These are phyloP conservation scores for Glebionis coronaria DNA, from an alignment of 129 eudicot genomes.

Conservation along the genomic window DNA sequence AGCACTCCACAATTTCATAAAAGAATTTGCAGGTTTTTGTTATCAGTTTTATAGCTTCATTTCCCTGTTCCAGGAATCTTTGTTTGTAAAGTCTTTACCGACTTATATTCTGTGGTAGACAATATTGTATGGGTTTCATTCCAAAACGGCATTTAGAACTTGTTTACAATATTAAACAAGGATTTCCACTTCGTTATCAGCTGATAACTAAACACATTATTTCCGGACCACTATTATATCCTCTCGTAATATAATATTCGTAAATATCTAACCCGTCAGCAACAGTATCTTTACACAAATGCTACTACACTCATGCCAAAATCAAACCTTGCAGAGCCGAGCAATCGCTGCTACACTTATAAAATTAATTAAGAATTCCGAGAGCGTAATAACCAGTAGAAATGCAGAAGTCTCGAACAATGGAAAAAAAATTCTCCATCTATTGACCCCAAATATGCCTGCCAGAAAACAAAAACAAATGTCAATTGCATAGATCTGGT, in stretches of 20 bases:
- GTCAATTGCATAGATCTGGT: background rate
- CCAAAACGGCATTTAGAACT: background rate
- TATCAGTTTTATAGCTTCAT: no score
- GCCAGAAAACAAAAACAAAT: constrained; percentile 6
- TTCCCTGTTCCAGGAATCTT: no score
- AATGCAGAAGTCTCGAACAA: constrained; percentile 14
- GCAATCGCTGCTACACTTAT: constrained; percentile 17
- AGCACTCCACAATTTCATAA: no score
- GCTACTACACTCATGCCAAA: constrained; percentile 17
- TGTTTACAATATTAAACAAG: constrained; percentile 10
- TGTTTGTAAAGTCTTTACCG: no score
- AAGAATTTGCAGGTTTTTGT: no score
- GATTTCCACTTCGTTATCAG: constrained; percentile 12
- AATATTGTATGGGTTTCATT: background rate
- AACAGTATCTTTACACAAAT: constrained; percentile 30
- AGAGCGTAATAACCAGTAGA: constrained; percentile 6
- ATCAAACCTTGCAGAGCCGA: constrained; percentile 25
- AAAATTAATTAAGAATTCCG: background rate
- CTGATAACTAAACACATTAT: constrained; percentile 16
- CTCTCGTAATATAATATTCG: constrained; percentile 21
- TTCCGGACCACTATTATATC: constrained; percentile 15
- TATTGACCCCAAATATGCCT: constrained; percentile 17
- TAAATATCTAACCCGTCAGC: constrained; percentile 17
- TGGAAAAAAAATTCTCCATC: background rate
- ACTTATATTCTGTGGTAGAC: background rate